Percentiles rank a stretch among this genome's conserved stretches.
Evolutionary conservation across 495 filamentous ascomycete species (phyloP).

Genomic region (Trichoderma orchidacearum): DNA sequence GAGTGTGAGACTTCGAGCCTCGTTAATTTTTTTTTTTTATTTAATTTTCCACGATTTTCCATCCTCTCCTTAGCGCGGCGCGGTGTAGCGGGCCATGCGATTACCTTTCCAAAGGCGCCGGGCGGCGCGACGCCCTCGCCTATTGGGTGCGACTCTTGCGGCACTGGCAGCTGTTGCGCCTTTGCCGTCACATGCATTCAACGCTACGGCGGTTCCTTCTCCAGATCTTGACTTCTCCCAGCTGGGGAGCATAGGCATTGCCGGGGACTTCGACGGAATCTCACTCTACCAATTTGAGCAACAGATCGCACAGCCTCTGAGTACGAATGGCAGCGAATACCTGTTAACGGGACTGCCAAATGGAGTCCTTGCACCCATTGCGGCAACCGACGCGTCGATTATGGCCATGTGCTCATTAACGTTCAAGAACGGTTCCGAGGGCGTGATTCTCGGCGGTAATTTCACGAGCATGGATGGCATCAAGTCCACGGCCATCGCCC

Average conservation of each 20-base stretch:
- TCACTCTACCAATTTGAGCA: slow-evolving; percentile 77
- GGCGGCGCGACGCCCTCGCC: slow-evolving; percentile 16
- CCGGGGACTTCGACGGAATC: slow-evolving; percentile 81
- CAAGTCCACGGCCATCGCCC: slow-evolving; percentile 63
- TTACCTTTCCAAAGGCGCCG: slow-evolving; percentile 17
- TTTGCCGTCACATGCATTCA: slow-evolving; percentile 44
- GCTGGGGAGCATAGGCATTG: slow-evolving; percentile 74
- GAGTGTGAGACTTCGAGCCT: background rate
- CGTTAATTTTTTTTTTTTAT: background rate
- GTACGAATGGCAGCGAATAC: slow-evolving; percentile 63
- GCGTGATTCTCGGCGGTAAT: slow-evolving; percentile 81
- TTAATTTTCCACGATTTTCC: background rate
- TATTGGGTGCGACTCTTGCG: slow-evolving; percentile 15
- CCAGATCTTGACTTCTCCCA: slow-evolving; percentile 70
- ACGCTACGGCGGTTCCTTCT: slow-evolving; percentile 55
- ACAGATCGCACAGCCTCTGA: slow-evolving; percentile 55
- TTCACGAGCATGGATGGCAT: slow-evolving; percentile 82
- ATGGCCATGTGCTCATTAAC: slow-evolving; percentile 75
- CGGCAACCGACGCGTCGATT: slow-evolving; percentile 68
- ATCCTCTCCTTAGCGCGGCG: background rate
- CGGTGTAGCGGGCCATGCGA: slow-evolving; percentile 21
- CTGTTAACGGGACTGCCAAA: slow-evolving; percentile 77
- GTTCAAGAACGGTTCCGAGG: slow-evolving; percentile 50
- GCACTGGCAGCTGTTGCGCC: slow-evolving; percentile 27
- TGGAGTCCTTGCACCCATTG: slow-evolving; percentile 62